A percentile compares a stretch with the other conserved stretches of the same genome.
Conservation (phyloP, 768 basidiomycete genomes). For the Plicaturopsis crispa region DNA sequence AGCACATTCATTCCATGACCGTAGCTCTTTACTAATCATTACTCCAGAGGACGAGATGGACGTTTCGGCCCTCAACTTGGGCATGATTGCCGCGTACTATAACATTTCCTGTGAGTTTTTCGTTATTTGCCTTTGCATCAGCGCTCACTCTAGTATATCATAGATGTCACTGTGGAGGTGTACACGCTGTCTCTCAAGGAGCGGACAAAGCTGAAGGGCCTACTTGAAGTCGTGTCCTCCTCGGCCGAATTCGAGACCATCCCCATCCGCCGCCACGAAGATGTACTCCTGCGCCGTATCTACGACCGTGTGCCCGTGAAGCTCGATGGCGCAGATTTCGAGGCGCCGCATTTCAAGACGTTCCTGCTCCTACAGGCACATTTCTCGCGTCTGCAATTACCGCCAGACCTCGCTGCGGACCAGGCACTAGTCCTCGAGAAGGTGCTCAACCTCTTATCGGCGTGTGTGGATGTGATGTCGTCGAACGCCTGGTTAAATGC, state of each 20-base stretch:
- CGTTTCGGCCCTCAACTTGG: conserved; percentile 83
- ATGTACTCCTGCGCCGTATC: conserved; percentile 73
- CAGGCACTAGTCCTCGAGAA: conserved; percentile 85
- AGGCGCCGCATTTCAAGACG: conserved; percentile 96
- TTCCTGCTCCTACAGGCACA: conserved; percentile 96
- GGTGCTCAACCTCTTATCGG: conserved; percentile 84
- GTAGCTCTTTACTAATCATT: conserved; percentile 1
- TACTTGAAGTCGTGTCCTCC: conserved; percentile 94
- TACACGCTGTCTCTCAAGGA: conserved; percentile 94
- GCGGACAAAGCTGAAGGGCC: conserved; percentile 92
- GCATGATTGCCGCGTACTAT: conserved; percentile 98
- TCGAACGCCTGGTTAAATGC: conserved; percentile 95
- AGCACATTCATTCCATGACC: conserved; percentile 9
- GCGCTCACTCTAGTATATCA: conserved; percentile 12
- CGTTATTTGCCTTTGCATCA: background rate
- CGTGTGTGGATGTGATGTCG: conserved; percentile 97
- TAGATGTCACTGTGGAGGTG: conserved; percentile 94
- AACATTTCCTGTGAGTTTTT: conserved; percentile 75
- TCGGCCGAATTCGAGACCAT: conserved; percentile 94
- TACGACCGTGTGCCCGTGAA: conserved; percentile 98
- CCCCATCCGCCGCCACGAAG: conserved; percentile 94
- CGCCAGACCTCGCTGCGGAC: conserved; percentile 90
- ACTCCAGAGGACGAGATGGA: conserved; percentile 86
- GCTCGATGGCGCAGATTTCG: conserved; percentile 75
- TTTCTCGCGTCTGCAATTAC: conserved; percentile 88